A percentile compares a stretch with the other conserved stretches of the same genome.
Conservation (phyloP, 2,329 filamentous ascomycete species). For the Cordyceps militaris region DNA sequence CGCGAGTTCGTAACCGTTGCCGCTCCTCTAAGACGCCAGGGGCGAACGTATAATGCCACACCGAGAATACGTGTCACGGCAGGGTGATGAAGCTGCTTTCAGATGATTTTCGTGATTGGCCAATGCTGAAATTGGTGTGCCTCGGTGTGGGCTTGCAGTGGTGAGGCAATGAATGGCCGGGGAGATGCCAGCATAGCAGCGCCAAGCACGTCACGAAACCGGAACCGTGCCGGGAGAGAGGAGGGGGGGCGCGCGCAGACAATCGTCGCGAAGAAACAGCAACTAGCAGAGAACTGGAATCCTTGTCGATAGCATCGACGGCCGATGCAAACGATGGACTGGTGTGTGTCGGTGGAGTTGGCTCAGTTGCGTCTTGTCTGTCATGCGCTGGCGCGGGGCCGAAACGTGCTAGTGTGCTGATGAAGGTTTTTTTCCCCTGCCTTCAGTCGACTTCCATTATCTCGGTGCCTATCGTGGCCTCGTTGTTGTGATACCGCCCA, state of each 20-base stretch:
- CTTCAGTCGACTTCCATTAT: neutral
- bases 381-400: neutral
- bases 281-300: neutral
- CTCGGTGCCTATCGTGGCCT: neutral
- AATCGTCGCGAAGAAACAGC: neutral
- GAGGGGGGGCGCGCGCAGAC: neutral
- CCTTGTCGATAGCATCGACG: slow-evolving; percentile 6
- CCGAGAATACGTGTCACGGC: neutral
- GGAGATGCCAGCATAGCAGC: neutral
- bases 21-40: neutral
- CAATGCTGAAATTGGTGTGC: neutral
- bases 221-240: neutral
- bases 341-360: slow-evolving; percentile 3
- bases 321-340: neutral
- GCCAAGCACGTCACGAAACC: neutral
- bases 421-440: neutral
- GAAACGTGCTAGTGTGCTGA: neutral
- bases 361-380: neutral
- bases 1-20: neutral
- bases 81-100: neutral
- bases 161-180: neutral
- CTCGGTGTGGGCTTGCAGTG: neutral
- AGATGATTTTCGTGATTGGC: slow-evolving; percentile 1
- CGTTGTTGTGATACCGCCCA: neutral
- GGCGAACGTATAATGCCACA: neutral